Evolutionary conservation across 352 stramenopile species (phyloP), one percentile per base, ranked within the genome.

Genomic region (Globisporangium alternatum): DNA sequence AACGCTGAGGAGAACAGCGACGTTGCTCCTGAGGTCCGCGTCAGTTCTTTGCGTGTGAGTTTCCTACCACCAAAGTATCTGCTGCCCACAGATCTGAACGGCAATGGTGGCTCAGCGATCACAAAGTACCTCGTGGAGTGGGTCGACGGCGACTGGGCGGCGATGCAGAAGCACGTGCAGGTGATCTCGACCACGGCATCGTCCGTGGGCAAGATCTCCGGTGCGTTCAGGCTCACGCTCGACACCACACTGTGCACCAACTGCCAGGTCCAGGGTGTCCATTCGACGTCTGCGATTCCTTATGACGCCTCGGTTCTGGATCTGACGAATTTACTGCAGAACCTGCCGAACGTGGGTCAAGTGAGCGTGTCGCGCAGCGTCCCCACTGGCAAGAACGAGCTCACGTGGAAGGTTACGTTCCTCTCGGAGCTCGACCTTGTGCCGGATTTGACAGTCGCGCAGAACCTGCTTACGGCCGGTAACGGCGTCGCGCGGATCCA

Each of bases 101-200:
- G 92, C 56, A 67, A 86, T 31, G 95, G 95, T n/a, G 96, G 96
- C 10, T 85, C 85, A 6, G 30, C 62, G 3, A 76, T 98, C 43
- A 83, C 82, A 1, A 81, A 89, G 54, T 99, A 98, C 66, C 70
- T 98, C 9, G 78, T 99, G 9, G 97, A 99, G 62, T 99, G 95
- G 95, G 91, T 78, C 15, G 82, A 88, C n/a, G 71, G 70, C 3
- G 76, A 87, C 43, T 99, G 92, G 68, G 62, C 76, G 0, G 71
- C 63, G 13, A 95, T 86, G 51, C 52, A 77, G 0, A 54, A 70
- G 5, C 77, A 92, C 25, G 75, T 94, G 0, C 86, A 97, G 53
- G 76, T 76, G 10, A 71, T 98, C 51, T 63, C 62, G 9, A 95
- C 86, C 2, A 48, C 70, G 0, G 86, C 79, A 9, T 77, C 78